phyloP scores from a whole-genome alignment of 495 filamentous ascomycete species.

The Sabuloglossum arenarium region DNA sequence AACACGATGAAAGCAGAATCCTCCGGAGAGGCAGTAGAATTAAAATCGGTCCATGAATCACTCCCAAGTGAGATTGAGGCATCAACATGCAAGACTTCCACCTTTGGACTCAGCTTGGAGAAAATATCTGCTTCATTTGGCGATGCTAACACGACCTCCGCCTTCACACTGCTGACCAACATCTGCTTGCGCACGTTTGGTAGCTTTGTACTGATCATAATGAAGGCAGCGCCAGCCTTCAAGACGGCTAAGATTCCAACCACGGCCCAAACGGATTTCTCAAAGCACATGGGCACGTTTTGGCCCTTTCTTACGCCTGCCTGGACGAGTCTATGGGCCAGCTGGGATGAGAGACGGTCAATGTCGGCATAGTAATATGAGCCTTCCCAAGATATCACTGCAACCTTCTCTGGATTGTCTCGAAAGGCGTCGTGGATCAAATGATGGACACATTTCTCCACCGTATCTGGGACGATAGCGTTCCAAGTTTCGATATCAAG shows the following conservation, averaged over 20 bases:
- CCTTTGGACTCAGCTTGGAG: too few species aligned
- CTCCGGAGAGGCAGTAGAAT: too few species aligned
- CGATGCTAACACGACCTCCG: conserved; percentile 1
- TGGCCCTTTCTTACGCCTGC: conserved; percentile 9
- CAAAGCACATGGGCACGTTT: conserved; percentile 13
- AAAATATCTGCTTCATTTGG: too few species aligned
- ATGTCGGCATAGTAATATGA: conserved; percentile 35
- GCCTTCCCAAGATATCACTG: too few species aligned
- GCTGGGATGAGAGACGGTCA: conserved; percentile 22
- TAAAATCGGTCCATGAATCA: too few species aligned
- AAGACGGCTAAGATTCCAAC: conserved; percentile 13
- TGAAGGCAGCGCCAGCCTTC: conserved; percentile 13
- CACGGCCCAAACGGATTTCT: conserved; percentile 14
- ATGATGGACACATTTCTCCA: too few species aligned
- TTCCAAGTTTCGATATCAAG: too few species aligned
- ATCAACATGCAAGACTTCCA: too few species aligned
- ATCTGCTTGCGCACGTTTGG: background rate
- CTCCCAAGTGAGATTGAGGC: too few species aligned
- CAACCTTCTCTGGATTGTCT: too few species aligned
- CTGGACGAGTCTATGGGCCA: conserved; percentile 25
- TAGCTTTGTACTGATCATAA: background rate
- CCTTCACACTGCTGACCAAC: background rate
- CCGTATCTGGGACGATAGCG: too few species aligned
- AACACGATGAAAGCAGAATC: conserved; percentile 17
- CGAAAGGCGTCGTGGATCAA: too few species aligned